Evolutionary conservation across 352 stramenopile species (phyloP).

Genomic region (Aphanomyces invadans): DNA sequence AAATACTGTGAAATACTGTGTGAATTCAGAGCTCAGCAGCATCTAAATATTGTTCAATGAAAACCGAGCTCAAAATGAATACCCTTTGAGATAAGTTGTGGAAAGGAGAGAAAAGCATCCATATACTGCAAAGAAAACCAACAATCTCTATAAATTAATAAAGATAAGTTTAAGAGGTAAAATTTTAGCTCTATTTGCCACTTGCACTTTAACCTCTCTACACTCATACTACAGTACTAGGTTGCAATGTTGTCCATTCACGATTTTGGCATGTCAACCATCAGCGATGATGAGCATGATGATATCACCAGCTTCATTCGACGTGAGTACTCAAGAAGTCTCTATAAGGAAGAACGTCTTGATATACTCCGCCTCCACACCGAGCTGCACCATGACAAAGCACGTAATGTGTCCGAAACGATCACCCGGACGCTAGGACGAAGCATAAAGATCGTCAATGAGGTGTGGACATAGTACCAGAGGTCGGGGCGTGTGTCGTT

Average conservation of each 20-base stretch:
- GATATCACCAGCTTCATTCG: neutral
- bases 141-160: neutral
- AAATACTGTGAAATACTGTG: neutral
- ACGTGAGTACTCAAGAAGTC: neutral
- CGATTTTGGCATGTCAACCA: neutral
- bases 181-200: neutral
- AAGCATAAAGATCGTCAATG: neutral
- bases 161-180: neutral
- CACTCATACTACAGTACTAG: neutral
- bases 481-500: too few species aligned
- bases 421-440: neutral
- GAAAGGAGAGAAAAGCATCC: neutral
- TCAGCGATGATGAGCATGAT: neutral
- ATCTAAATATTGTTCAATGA: neutral
- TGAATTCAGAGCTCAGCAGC: neutral
- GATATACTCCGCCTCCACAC: conserved; percentile 1
- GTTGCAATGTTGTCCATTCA: neutral
- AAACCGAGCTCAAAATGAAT: neutral
- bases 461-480: neutral
- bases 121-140: neutral
- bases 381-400: neutral
- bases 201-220: neutral
- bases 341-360: neutral
- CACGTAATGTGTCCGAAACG: neutral
- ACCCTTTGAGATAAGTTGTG: neutral